phyloP scores from a whole-genome alignment of 192 early-diverging fungal species.

The Gamsiella multidivaricata region DNA sequence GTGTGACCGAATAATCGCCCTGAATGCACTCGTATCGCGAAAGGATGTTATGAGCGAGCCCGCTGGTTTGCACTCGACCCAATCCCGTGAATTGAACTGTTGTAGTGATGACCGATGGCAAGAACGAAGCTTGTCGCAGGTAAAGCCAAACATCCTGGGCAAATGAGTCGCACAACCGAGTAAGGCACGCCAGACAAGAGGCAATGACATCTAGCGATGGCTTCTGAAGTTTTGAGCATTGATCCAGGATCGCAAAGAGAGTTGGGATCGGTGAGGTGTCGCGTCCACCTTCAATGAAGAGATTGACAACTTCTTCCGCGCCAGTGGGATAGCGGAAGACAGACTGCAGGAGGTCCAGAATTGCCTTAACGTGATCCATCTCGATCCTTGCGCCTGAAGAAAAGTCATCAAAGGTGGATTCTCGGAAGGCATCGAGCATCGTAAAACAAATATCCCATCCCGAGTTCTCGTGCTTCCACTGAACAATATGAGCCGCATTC shows the following conservation, averaged over 20 bases:
- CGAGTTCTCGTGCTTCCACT: slow-evolving; percentile 34
- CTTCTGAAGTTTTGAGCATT: slow-evolving; percentile 38
- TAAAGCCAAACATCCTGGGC: slow-evolving; percentile 48
- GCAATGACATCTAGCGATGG: slow-evolving; percentile 46
- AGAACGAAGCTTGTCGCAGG: slow-evolving; percentile 26
- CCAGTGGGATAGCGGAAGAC: slow-evolving; percentile 11
- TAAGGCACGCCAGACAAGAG: slow-evolving; percentile 38
- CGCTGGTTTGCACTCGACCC: slow-evolving; percentile 35
- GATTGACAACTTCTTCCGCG: slow-evolving; percentile 13
- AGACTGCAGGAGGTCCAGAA: slow-evolving; percentile 28
- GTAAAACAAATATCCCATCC: slow-evolving; percentile 31
- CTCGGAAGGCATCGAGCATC: slow-evolving; percentile 35
- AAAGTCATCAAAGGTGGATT: not conserved
- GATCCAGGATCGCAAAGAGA: slow-evolving; percentile 44
- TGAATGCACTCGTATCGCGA: slow-evolving; percentile 33
- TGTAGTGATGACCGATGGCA: slow-evolving; percentile 43
- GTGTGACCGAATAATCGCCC: slow-evolving; percentile 45
- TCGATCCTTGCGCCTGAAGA: slow-evolving; percentile 11
- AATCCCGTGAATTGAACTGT: slow-evolving; percentile 45
- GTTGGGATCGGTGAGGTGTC: slow-evolving; percentile 23
- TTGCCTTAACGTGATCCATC: slow-evolving; percentile 35
- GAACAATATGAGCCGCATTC: slow-evolving; percentile 38
- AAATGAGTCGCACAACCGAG: slow-evolving; percentile 14
- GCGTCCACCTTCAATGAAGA: slow-evolving; percentile 1
- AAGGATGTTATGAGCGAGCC: slow-evolving; percentile 24